These are phyloP conservation scores for Candida arabinofermentans DNA, from an alignment of 805 yeast genomes.

Conservation along the genomic window DNA sequence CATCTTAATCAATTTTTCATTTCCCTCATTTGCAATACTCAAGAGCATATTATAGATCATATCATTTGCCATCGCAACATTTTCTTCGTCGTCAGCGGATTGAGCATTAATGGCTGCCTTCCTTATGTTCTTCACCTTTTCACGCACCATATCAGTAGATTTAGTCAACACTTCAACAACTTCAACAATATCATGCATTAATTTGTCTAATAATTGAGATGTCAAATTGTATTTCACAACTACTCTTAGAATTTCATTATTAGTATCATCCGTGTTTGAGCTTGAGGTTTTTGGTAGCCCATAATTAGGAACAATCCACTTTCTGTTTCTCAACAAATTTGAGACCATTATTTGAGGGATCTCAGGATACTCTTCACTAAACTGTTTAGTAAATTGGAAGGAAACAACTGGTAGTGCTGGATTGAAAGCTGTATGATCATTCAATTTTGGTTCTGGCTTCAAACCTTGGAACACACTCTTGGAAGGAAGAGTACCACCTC, in stretches of 20 bases:
- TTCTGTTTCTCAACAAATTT: conserved; percentile 66
- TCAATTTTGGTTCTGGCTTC: conserved; percentile 14
- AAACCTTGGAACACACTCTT: conserved; percentile 7
- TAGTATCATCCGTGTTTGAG: conserved; percentile 34
- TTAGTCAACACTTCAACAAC: conserved; percentile 49
- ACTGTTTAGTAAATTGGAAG: conserved; percentile 62
- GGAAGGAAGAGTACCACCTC: conserved; percentile 17
- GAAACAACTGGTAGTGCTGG: conserved; percentile 91
- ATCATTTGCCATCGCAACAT: conserved; percentile 26
- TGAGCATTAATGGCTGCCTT: background rate
- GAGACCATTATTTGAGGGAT: conserved; percentile 79
- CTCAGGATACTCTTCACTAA: conserved; percentile 62
- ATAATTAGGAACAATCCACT: conserved; percentile 89
- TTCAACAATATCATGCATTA: conserved; percentile 57
- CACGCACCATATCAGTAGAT: conserved; percentile 40
- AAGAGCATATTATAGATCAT: conserved; percentile 46
- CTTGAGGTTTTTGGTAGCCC: conserved; percentile 59
- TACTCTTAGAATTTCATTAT: conserved; percentile 72
- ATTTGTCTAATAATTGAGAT: conserved; percentile 53
- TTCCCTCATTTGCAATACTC: conserved; percentile 55
- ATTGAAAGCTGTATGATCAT: conserved; percentile 45
- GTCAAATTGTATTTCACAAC: conserved; percentile 74
- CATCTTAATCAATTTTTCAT: conserved; percentile 34
- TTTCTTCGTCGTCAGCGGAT: conserved; percentile 12
- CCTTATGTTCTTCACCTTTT: conserved; percentile 18